A percentile compares a stretch with the other conserved stretches of the same genome.
Conservation (phyloP, 495 filamentous ascomycete species). For the Penicillium arizonense region DNA sequence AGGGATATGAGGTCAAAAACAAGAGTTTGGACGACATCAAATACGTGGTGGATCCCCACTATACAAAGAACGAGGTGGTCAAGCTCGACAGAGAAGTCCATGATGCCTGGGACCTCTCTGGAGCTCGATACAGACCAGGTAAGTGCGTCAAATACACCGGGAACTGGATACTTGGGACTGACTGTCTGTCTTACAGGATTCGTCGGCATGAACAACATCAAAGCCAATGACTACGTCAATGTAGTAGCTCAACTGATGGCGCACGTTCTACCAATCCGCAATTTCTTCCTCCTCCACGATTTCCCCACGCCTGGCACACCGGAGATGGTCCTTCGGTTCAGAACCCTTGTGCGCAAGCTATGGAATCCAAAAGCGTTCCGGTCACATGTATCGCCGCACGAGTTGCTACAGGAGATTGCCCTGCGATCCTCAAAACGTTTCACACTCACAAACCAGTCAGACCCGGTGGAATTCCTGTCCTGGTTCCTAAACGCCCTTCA, state of each 20-base stretch:
- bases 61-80: conserved; percentile 72
- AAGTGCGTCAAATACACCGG: conserved; percentile 6
- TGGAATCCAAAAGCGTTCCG: conserved; percentile 99
- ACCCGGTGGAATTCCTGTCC: conserved; percentile 92
- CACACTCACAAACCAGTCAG: conserved; percentile 85
- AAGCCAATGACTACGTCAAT: conserved; percentile 98
- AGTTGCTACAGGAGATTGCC: conserved; percentile 92
- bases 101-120: conserved; percentile 72
- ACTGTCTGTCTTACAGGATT: conserved; percentile 55
- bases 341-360: conserved; percentile 90
- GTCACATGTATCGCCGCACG: conserved; percentile 94
- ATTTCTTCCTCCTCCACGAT: conserved; percentile 84
- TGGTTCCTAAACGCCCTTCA: conserved; percentile 98
- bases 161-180: background rate
- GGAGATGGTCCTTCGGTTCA: conserved; percentile 72
- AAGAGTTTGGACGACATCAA: conserved; percentile 98
- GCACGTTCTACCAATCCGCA: conserved; percentile 86
- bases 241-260: conserved; percentile 92
- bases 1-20: conserved; percentile 95
- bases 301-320: conserved; percentile 46
- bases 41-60: conserved; percentile 92
- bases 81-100: conserved; percentile 76
- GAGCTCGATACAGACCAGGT: conserved; percentile 83
- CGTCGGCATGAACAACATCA: conserved; percentile 99
- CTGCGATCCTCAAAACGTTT: conserved; percentile 88